Conservation (phyloP, 768 basidiomycete genomes). For the Pleurotus tuber-regium region DNA sequence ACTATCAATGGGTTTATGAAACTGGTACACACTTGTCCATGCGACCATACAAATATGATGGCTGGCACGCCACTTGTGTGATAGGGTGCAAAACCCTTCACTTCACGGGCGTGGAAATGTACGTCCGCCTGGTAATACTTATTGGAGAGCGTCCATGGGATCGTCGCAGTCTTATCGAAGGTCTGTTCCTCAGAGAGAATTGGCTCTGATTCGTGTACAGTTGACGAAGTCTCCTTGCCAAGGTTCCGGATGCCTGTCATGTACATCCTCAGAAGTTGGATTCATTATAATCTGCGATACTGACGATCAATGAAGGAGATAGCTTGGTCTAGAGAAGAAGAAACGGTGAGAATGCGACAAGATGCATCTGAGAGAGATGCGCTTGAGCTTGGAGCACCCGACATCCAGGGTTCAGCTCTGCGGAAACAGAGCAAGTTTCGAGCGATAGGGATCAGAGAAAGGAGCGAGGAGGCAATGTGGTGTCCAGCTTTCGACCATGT, state of each 20-base stretch:
- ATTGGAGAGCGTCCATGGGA: constrained; percentile 78
- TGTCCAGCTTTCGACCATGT: not conserved
- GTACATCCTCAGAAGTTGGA: not conserved
- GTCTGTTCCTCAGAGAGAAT: constrained; percentile 20
- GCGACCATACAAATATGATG: constrained; percentile 67
- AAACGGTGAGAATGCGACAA: constrained; percentile 33
- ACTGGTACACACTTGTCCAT: constrained; percentile 54
- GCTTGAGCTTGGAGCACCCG: not conserved
- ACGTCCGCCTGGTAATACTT: constrained; percentile 81
- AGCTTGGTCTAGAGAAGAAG: constrained; percentile 26
- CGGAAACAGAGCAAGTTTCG: not conserved
- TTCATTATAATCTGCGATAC: not conserved
- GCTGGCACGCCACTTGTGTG: constrained; percentile 55
- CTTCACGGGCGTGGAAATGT: constrained; percentile 56
- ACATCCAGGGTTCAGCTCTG: not conserved
- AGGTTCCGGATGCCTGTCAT: not conserved
- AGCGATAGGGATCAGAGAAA: not conserved
- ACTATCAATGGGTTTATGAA: constrained; percentile 11
- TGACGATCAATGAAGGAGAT: constrained; percentile 22
- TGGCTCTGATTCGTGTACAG: not conserved
- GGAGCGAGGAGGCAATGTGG: not conserved
- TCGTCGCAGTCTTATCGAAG: constrained; percentile 15
- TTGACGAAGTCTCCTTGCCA: not conserved
- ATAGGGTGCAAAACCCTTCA: constrained; percentile 39
- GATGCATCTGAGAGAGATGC: constrained; percentile 12